phyloP scores from a whole-genome alignment of 768 basidiomycete genomes.

The Rhodosporidiobolus odoratus region DNA sequence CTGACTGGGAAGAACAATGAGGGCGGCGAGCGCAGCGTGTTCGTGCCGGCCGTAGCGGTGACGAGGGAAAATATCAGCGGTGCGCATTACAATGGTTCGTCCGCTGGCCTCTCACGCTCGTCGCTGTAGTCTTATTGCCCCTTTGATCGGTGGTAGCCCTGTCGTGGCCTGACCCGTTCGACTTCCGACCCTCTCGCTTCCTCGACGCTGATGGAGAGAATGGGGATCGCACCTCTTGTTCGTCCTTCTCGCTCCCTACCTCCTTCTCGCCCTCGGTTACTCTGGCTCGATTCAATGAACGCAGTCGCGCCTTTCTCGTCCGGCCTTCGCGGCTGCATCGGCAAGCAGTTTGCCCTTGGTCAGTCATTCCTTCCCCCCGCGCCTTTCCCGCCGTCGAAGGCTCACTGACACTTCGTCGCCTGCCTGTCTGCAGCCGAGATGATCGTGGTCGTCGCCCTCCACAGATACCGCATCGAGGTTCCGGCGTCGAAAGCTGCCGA shows the following conservation, averaged over 20 bases:
- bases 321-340: conserved; percentile 16
- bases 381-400: too few species aligned
- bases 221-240: background rate
- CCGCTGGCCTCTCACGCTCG: background rate
- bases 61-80: background rate
- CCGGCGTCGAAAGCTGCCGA: background rate
- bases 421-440: conserved; percentile 12
- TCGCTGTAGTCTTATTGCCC: background rate
- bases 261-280: background rate
- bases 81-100: background rate
- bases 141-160: background rate
- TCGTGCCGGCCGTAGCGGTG: background rate
- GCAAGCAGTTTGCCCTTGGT: conserved; percentile 21
- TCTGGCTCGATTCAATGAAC: background rate
- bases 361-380: background rate
- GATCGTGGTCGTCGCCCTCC: conserved; percentile 11
- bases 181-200: background rate
- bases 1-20: background rate
- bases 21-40: background rate
- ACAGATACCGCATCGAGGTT: conserved; percentile 8
- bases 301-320: conserved; percentile 6
- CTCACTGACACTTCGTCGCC: background rate
- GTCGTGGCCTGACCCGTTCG: background rate
- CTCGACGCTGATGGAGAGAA: conserved; percentile 7
- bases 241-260: background rate